A percentile compares a stretch with the other conserved stretches of the same genome.
Conservation (phyloP, 148 eudicot species). For the Gaultheria prostrata region DNA sequence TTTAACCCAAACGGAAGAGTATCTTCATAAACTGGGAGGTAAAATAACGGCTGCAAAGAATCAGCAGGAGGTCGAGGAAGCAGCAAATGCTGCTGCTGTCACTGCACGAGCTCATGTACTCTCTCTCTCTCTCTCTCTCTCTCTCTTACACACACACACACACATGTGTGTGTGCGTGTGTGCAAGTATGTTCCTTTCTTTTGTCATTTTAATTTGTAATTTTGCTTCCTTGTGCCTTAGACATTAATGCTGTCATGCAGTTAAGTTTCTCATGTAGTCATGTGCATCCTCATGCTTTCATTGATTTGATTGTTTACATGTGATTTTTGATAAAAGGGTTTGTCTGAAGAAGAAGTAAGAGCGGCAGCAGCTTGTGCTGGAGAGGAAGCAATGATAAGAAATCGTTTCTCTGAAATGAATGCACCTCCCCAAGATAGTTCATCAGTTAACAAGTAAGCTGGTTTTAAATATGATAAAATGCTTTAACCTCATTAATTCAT, state of each 20-base stretch:
- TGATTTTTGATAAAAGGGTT: constrained; percentile 51
- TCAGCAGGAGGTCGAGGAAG: constrained; percentile 99
- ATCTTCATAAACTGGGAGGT: constrained; percentile 91
- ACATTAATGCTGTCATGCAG: background rate
- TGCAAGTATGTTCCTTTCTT: background rate
- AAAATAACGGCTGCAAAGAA: constrained; percentile 92
- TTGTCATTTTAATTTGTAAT: background rate
- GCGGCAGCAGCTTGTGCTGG: constrained; percentile 97
- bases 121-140: constrained; percentile 15
- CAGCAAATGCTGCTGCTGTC: constrained; percentile 77
- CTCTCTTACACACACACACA: no score
- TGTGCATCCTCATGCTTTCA: constrained; percentile 3
- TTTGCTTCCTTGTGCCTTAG: background rate
- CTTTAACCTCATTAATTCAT: background rate
- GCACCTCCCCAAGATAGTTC: constrained; percentile 87
- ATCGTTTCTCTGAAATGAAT: constrained; percentile 95
- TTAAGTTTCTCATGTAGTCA: background rate
- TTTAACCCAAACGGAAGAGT: constrained; percentile 91
- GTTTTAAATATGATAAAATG: constrained; percentile 10
- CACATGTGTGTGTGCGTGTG: background rate
- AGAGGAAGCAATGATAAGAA: constrained; percentile 95
- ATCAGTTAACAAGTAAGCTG: constrained; percentile 89
- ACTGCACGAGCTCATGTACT: constrained; percentile 88
- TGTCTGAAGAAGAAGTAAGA: constrained; percentile 96
- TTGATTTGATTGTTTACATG: constrained; percentile 2